A percentile compares a stretch with the other conserved stretches of the same genome.
These are phyloP conservation scores for Fomitopsis betulina DNA, from an alignment of 1,284 basidiomycete species.

Conservation along the genomic window DNA sequence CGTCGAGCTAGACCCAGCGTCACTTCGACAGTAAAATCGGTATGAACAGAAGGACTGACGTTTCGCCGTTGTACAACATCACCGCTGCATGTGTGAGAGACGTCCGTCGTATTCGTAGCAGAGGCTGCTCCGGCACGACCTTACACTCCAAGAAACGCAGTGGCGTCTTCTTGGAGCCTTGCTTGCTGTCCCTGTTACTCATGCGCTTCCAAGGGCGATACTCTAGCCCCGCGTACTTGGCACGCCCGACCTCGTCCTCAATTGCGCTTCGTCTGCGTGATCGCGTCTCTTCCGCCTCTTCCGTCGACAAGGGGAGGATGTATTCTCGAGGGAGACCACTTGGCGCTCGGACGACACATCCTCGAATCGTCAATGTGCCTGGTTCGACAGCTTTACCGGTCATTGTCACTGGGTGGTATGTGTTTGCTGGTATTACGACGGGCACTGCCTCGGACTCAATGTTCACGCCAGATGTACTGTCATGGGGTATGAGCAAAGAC, in stretches of 20 bases:
- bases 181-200: slow-evolving; percentile 27
- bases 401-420: slow-evolving; percentile 72
- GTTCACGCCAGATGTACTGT: slow-evolving; percentile 78
- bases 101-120: slow-evolving; percentile 81
- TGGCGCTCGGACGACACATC: slow-evolving; percentile 73
- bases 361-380: slow-evolving; percentile 72
- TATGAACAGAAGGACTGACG: slow-evolving; percentile 38
- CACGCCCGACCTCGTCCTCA: slow-evolving; percentile 61
- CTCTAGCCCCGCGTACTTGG: slow-evolving; percentile 69
- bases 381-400: slow-evolving; percentile 61
- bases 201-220: slow-evolving; percentile 54
- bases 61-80: slow-evolving; percentile 93
- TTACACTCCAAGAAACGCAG: slow-evolving; percentile 64
- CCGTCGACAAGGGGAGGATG: slow-evolving; percentile 70
- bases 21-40: not conserved
- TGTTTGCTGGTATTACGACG: slow-evolving; percentile 67
- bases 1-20: slow-evolving; percentile 48
- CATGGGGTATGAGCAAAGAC: not conserved
- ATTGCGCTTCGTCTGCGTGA: slow-evolving; percentile 52
- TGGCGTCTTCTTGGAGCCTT: slow-evolving; percentile 28
- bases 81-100: slow-evolving; percentile 87
- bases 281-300: slow-evolving; percentile 63
- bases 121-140: slow-evolving; percentile 83
- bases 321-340: slow-evolving; percentile 74
- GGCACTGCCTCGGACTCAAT: slow-evolving; percentile 63